Base-by-base conservation (phyloP, 139 green algal genomes). In the Chlorella sp. region DNA sequence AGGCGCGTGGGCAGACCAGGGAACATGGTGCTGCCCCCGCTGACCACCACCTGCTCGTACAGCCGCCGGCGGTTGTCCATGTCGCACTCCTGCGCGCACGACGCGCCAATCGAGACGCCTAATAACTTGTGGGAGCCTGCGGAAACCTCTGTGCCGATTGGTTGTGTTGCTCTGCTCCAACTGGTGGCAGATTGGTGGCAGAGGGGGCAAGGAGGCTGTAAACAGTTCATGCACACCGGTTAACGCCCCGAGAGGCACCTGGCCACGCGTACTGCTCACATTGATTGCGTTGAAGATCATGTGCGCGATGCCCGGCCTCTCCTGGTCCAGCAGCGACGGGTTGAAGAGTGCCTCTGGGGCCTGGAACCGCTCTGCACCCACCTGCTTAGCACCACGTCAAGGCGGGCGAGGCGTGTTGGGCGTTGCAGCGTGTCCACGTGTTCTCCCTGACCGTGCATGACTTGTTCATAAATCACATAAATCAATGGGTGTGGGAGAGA, bases 31-130 rank as follows among this genome's bases (percentile, higher is more conserved):
- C 42, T 80, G 26, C 91, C 91, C 22, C 91, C 91, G 72, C 80
- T 90, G 31, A 96, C 69, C 5, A 96, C 84, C 29, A 96, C 89
- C 71, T 93, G 82, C 50, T 85, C 69, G 79, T 95, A 95, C 64
- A 96, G 71, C 33, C 42, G 32, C 71, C 86, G 82, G 27, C 91
- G 84, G 73, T 90, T 93, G 81, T 96, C 89, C 24, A 96, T 89
- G 79, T 90, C 88, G 78, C 82, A 87, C 2, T 92, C 90, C 86
- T 95, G 87, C n/a, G 31, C 32, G 6, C 4, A 32, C 31, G 51
- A 30, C n/a, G n/a, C n/a, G n/a, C n/a, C n/a, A n/a, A n/a, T n/a
- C n/a, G n/a, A n/a, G n/a, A n/a, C n/a, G n/a, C n/a, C n/a, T n/a
- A n/a, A n/a, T n/a, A n/a, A n/a, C n/a, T n/a, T n/a, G n/a, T n/a